Percentiles rank a stretch among this genome's conserved stretches.
Conservation (phyloP, 768 basidiomycete genomes). For the Crassisporium funariophilum region DNA sequence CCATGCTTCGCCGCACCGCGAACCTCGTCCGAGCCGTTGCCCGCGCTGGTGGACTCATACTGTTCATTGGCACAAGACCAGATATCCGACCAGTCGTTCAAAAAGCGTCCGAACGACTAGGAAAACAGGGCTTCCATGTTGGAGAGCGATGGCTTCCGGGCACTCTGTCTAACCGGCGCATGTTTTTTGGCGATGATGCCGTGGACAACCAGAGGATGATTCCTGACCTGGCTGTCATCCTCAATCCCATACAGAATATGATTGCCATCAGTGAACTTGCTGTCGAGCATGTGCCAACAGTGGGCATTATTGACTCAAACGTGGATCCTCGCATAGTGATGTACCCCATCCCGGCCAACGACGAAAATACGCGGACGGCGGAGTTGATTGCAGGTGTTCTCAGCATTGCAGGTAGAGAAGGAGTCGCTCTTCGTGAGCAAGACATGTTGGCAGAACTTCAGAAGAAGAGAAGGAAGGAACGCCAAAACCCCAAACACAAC, state of each 20-base stretch:
- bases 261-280: conserved; percentile 93
- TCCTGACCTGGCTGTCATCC: conserved; percentile 89
- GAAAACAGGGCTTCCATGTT: conserved; percentile 79
- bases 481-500: conserved; percentile 17
- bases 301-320: conserved; percentile 94
- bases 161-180: conserved; percentile 85
- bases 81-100: conserved; percentile 75
- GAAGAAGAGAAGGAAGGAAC: conserved; percentile 25
- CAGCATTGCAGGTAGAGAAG: conserved; percentile 83
- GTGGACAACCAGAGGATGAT: conserved; percentile 55
- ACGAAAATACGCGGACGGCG: conserved; percentile 88
- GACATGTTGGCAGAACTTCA: conserved; percentile 32
- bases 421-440: conserved; percentile 48
- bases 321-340: conserved; percentile 95
- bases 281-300: conserved; percentile 85
- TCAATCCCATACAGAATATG: conserved; percentile 85
- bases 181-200: conserved; percentile 66
- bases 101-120: conserved; percentile 80
- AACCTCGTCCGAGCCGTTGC: conserved; percentile 84
- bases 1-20: conserved; percentile 88
- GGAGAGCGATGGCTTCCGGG: conserved; percentile 93
- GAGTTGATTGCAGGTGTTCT: conserved; percentile 90
- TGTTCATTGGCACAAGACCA: conserved; percentile 89
- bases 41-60: conserved; percentile 76
- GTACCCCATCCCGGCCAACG: conserved; percentile 98